These are phyloP conservation scores for Paramyrothecium roridum DNA, from an alignment of 2,329 filamentous ascomycete species.

Conservation along the genomic window DNA sequence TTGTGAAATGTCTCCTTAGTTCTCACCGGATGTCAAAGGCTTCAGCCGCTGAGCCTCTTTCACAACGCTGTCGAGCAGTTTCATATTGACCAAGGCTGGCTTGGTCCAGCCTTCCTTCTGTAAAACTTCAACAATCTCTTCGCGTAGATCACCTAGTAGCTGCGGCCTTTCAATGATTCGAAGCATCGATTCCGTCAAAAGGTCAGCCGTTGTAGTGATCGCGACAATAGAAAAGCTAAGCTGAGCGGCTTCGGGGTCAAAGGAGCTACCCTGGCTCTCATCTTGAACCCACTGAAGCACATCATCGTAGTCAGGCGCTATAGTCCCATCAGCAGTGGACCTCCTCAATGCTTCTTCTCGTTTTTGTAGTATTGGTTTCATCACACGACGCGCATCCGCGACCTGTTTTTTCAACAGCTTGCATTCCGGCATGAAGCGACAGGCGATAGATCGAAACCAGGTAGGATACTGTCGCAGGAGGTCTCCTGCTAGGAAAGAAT, in stretches of 20 bases:
- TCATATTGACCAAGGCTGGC: slow-evolving; percentile 21
- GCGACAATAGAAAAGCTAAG: slow-evolving; percentile 38
- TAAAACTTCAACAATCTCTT: slow-evolving; percentile 29
- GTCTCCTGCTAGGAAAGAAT: slow-evolving; percentile 24
- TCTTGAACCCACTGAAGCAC: slow-evolving; percentile 54
- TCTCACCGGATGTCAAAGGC: neutral
- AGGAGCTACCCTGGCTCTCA: slow-evolving; percentile 24
- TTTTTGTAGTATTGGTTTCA: slow-evolving; percentile 37
- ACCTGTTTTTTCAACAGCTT: slow-evolving; percentile 23
- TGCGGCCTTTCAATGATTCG: slow-evolving; percentile 35
- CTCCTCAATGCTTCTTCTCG: slow-evolving; percentile 25
- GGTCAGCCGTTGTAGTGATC: slow-evolving; percentile 48
- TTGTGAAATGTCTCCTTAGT: too few species aligned
- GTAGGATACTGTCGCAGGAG: slow-evolving; percentile 37
- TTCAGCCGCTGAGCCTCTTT: slow-evolving; percentile 6
- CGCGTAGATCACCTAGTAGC: slow-evolving; percentile 33
- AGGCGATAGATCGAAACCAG: slow-evolving; percentile 41
- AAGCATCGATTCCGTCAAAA: slow-evolving; percentile 9
- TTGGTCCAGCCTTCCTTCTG: slow-evolving; percentile 36
- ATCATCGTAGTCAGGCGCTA: slow-evolving; percentile 31
- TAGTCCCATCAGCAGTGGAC: too few species aligned
- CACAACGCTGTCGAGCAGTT: slow-evolving; percentile 5
- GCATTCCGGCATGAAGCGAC: slow-evolving; percentile 37
- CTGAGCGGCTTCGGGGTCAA: slow-evolving; percentile 11
- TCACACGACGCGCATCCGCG: slow-evolving; percentile 2